Percentiles rank a stretch among this genome's conserved stretches.
phyloP scores from a whole-genome alignment of 2,329 filamentous ascomycete species.

The Xylariaceae sp. region DNA sequence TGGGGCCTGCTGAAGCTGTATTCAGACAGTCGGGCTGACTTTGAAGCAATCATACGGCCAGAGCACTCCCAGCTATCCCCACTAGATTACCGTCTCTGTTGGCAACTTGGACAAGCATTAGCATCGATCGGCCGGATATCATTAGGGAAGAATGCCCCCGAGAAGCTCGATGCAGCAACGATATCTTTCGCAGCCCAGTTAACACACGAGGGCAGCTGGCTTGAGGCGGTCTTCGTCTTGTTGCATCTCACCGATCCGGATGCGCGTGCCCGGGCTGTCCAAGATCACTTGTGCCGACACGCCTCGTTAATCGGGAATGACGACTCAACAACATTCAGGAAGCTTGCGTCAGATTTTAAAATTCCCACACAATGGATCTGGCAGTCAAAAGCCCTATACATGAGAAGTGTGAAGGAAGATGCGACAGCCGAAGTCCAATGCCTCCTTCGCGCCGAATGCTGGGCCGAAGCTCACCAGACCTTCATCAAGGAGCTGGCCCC shows the following conservation, averaged over 20 bases:
- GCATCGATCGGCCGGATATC: slow-evolving; percentile 46
- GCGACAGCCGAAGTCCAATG: slow-evolving; percentile 69
- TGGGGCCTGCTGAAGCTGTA: slow-evolving; percentile 86
- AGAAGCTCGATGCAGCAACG: slow-evolving; percentile 63
- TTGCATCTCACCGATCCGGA: slow-evolving; percentile 64
- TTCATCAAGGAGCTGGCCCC: slow-evolving; percentile 80
- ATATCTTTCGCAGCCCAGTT: slow-evolving; percentile 62
- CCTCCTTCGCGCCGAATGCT: slow-evolving; percentile 72
- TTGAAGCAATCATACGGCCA: slow-evolving; percentile 71
- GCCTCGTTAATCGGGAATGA: slow-evolving; percentile 62
- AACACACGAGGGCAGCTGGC: slow-evolving; percentile 60
- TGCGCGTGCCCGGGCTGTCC: slow-evolving; percentile 62
- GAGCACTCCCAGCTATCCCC: slow-evolving; percentile 72
- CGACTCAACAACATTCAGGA: slow-evolving; percentile 51
- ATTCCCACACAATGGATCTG: slow-evolving; percentile 79
- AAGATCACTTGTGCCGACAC: slow-evolving; percentile 70
- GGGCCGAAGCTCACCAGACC: slow-evolving; percentile 77
- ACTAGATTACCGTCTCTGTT: slow-evolving; percentile 71
- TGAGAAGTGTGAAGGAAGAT: slow-evolving; percentile 67
- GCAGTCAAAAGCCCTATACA: slow-evolving; percentile 79
- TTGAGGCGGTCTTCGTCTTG: slow-evolving; percentile 71
- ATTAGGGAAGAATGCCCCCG: slow-evolving; percentile 50
- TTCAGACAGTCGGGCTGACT: slow-evolving; percentile 51
- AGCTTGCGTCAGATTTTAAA: slow-evolving; percentile 60
- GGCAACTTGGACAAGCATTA: slow-evolving; percentile 76